Conservation (phyloP, 1,284 basidiomycete genomes). For the Wallemia mellicola region DNA sequence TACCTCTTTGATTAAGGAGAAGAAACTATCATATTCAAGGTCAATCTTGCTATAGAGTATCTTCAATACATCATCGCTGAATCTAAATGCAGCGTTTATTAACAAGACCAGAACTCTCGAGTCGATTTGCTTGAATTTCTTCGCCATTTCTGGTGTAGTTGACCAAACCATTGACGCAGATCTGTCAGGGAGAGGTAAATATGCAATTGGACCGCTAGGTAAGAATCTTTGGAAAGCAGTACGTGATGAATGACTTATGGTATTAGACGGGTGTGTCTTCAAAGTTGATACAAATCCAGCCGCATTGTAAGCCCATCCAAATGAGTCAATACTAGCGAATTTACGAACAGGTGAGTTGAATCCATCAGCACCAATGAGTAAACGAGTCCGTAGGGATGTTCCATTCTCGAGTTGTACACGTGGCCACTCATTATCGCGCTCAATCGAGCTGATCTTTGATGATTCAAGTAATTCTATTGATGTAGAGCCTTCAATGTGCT, state of each 20-base stretch:
- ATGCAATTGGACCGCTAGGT: conserved; percentile 80
- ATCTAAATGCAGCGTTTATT: conserved; percentile 71
- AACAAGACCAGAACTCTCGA: conserved; percentile 35
- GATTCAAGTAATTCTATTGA: conserved; percentile 9
- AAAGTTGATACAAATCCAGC: conserved; percentile 79
- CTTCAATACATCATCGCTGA: conserved; percentile 35
- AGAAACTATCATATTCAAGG: conserved; percentile 6
- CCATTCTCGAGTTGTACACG: conserved; percentile 36
- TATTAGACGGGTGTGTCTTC: conserved; percentile 23
- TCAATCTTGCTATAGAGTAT: conserved; percentile 25
- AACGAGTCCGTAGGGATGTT: conserved; percentile 28
- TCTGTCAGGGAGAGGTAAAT: conserved; percentile 45
- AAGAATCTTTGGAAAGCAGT: conserved; percentile 76
- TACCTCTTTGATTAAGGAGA: conserved; percentile 1
- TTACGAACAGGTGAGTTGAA: conserved; percentile 72
- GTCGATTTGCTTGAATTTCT: conserved; percentile 36
- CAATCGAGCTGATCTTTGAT: conserved; percentile 9
- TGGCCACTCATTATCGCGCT: conserved; percentile 27
- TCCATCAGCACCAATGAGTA: conserved; percentile 79
- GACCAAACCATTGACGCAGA: conserved; percentile 85
- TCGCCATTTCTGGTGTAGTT: conserved; percentile 39
- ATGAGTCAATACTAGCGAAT: conserved; percentile 60
- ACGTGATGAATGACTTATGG: conserved; percentile 24
- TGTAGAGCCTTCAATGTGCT: conserved; percentile 17
- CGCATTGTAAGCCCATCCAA: conserved; percentile 71